Base-by-base conservation (phyloP, 257 asterid species). In the Oldenlandia corymbosa region DNA sequence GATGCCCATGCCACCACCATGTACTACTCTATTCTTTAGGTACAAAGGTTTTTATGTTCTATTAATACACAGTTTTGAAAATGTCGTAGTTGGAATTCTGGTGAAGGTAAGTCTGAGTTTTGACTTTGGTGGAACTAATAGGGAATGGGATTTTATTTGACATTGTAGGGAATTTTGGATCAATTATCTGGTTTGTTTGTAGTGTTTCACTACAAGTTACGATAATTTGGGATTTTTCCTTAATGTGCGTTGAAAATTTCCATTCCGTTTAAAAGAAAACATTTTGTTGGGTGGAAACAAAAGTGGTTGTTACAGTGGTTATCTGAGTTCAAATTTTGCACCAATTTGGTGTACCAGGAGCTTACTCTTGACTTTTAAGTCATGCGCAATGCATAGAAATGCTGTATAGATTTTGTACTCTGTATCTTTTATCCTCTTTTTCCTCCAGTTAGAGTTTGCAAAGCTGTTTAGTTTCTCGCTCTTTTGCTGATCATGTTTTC, bases 401-500 rank as follows among this genome's bases (percentile, higher is more conserved):
- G 18, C 5, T 31, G 27, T 56, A 56, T 43, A 14, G 45, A 55
- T 30, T 9, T 1, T 55, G 42, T 16, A 30, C 17, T 28, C 11
- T 23, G 5, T 54, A 54, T n/a, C n/a, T n/a, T n/a, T n/a, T n/a
- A n/a, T n/a, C n/a, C n/a, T n/a, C n/a, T n/a, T n/a, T n/a, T n/a
- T 73, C 60, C 51, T 69, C 50, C 83, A 93, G 99, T 78, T 93
- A 27, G 99, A 87, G 74, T 94, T 90, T 59, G 99, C 99, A 10
- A 90, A 90, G 69, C 82, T n/a, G 84, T 26, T 79, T 93, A 16
- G 90, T 87, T 47, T 67, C 76, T 34, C 43, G 63, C 71, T 93
- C 99, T 7, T 90, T 87, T 71, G 97, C 99, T 37, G 99, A 93
- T 48, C 91, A 96, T n/a, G 95, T 93, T 34, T 93, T 93, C 84